These are phyloP conservation scores for Torulaspora gathmanii DNA, from an alignment of 805 yeast species.

Conservation along the genomic window DNA sequence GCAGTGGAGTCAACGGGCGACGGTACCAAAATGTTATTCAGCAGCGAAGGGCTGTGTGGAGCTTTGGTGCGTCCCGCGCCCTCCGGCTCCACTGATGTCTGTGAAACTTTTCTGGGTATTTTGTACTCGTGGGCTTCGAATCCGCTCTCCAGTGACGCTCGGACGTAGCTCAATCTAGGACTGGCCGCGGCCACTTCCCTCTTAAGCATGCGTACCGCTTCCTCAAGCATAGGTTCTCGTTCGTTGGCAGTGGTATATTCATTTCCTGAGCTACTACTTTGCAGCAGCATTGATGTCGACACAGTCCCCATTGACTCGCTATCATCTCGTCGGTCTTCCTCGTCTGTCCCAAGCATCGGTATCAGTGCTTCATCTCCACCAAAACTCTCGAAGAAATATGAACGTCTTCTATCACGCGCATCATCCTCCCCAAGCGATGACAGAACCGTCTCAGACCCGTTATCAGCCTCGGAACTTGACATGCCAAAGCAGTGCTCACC, in stretches of 20 bases:
- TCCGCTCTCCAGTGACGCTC: conserved; percentile 2
- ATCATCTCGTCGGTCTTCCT: no score
- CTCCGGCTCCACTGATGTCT: conserved; percentile 2
- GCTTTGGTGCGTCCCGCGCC: conserved; percentile 1
- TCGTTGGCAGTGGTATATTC: conserved; percentile 11
- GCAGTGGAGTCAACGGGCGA: not conserved
- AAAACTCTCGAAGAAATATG: conserved; percentile 6
- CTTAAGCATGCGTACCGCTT: conserved; percentile 25
- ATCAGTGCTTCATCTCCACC: not conserved
- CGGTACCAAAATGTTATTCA: conserved; percentile 19
- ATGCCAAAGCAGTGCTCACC: not conserved
- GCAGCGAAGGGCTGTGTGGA: conserved; percentile 20
- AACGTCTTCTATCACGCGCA: not conserved
- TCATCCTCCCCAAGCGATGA: conserved; percentile 1
- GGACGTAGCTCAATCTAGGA: conserved; percentile 8
- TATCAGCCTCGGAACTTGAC: conserved; percentile 5
- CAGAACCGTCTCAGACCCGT: not conserved
- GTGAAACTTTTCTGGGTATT: conserved; percentile 15
- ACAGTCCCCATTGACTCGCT: not conserved
- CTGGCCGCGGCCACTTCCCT: conserved; percentile 13
- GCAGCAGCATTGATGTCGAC: not conserved
- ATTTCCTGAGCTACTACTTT: conserved; percentile 1
- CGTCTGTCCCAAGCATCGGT: not conserved
- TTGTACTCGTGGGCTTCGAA: conserved; percentile 19
- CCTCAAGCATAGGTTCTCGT: conserved; percentile 25